Conservation (phyloP, 2,329 filamentous ascomycete species). For the Zalaria obscura region DNA sequence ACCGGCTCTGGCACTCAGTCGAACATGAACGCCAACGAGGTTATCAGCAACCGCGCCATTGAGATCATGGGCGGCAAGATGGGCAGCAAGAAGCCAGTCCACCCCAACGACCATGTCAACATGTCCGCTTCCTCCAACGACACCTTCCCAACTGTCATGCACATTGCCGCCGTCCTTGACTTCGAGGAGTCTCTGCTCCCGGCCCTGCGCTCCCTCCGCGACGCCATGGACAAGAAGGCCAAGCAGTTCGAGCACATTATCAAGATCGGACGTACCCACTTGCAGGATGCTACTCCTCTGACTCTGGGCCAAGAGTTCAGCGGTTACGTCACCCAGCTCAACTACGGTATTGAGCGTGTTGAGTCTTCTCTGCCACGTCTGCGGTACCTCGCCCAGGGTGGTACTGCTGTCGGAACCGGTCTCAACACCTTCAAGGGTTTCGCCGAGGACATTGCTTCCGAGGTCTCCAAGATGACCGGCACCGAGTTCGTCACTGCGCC, state of each 20-base stretch:
- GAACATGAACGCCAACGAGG: slow-evolving; percentile 99
- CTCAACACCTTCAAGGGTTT: slow-evolving; percentile 97
- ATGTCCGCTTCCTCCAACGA: slow-evolving; percentile 98
- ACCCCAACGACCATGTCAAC: slow-evolving; percentile 99
- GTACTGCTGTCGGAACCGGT: slow-evolving; percentile 91
- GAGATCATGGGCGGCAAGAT: slow-evolving; percentile 89
- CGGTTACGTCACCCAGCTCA: slow-evolving; percentile 88
- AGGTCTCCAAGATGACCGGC: slow-evolving; percentile 85
- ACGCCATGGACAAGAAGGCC: slow-evolving; percentile 76
- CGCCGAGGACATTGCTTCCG: slow-evolving; percentile 78
- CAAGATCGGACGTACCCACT: slow-evolving; percentile 96
- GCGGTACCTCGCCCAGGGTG: slow-evolving; percentile 79
- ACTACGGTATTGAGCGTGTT: slow-evolving; percentile 77
- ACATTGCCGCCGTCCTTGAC: slow-evolving; percentile 93
- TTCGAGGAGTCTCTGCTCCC: slow-evolving; percentile 77
- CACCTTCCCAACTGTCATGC: slow-evolving; percentile 99
- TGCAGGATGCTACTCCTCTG: slow-evolving; percentile 92
- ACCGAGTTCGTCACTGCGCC: slow-evolving; percentile 89
- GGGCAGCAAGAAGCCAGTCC: slow-evolving; percentile 96
- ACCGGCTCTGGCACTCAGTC: slow-evolving; percentile 97
- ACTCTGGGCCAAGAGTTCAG: slow-evolving; percentile 97
- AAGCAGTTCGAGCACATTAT: slow-evolving; percentile 88
- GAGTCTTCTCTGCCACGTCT: slow-evolving; percentile 72
- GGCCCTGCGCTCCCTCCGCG: slow-evolving; percentile 64
- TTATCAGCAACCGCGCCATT: slow-evolving; percentile 98